Conservation (phyloP, 2,329 filamentous ascomycete species). For the Aspergillus pseudoviridinutans region DNA sequence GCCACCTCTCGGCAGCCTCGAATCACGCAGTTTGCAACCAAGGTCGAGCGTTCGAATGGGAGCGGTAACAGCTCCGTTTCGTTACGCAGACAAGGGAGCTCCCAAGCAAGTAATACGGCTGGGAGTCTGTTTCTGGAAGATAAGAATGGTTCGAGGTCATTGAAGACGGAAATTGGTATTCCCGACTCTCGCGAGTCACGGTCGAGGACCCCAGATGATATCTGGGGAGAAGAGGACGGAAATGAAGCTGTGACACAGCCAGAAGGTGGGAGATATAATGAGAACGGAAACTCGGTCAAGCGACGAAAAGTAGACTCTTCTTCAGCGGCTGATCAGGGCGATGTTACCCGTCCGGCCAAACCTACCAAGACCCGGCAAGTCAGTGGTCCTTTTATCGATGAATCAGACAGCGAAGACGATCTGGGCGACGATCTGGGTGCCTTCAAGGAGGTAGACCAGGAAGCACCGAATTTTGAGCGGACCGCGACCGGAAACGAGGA, state of each 20-base stretch:
- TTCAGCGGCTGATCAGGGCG: not conserved
- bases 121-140: slow-evolving; percentile 36
- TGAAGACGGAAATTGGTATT: not conserved
- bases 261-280: slow-evolving; percentile 28
- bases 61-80: slow-evolving; percentile 10
- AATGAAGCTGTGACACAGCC: slow-evolving; percentile 2
- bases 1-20: slow-evolving; percentile 49
- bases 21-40: slow-evolving; percentile 46
- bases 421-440: slow-evolving; percentile 33
- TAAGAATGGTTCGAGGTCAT: slow-evolving; percentile 15
- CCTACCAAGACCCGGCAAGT: slow-evolving; percentile 12
- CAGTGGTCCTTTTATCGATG: slow-evolving; percentile 40
- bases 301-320: slow-evolving; percentile 28
- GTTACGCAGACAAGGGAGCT: slow-evolving; percentile 9
- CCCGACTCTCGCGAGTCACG: slow-evolving; percentile 8
- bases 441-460: slow-evolving; percentile 20
- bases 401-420: slow-evolving; percentile 54
- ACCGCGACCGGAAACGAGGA: not conserved
- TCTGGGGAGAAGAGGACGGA: slow-evolving; percentile 30
- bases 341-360: not conserved
- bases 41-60: slow-evolving; percentile 28
- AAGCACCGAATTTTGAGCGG: not conserved
- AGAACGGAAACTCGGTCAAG: slow-evolving; percentile 29
- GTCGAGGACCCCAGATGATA: slow-evolving; percentile 32
- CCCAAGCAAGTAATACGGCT: slow-evolving; percentile 7